A percentile compares a stretch with the other conserved stretches of the same genome.
These are phyloP conservation scores for Astrephomene gubernaculifera DNA, from an alignment of 139 green algal genomes.

Conservation along the genomic window DNA sequence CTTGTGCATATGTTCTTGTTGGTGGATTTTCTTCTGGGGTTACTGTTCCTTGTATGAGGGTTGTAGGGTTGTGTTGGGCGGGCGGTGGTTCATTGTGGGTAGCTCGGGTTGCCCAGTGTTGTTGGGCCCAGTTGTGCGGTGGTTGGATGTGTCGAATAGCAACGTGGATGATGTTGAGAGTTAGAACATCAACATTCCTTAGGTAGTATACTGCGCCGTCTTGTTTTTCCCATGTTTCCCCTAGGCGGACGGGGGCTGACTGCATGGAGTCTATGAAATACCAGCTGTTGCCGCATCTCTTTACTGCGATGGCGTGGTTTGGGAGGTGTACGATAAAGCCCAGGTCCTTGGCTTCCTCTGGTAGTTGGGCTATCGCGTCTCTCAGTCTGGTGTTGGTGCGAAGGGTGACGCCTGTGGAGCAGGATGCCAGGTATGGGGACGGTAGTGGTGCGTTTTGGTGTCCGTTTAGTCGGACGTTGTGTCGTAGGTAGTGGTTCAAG, in stretches of 20 bases:
- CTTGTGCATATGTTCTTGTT: too few species aligned
- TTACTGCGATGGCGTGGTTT: neutral
- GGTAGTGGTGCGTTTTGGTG: neutral
- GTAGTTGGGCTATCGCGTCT: neutral
- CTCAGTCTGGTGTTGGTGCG: neutral
- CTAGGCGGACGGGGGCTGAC: neutral
- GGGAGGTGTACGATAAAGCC: neutral
- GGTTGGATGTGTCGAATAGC: neutral
- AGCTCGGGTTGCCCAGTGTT: neutral
- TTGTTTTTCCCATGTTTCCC: neutral
- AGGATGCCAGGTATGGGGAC: neutral
- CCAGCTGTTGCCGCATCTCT: neutral
- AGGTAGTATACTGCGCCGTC: neutral
- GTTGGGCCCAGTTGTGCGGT: too few species aligned
- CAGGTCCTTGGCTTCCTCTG: neutral
- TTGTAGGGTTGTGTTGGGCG: too few species aligned
- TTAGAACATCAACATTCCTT: neutral
- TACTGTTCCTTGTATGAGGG: too few species aligned
- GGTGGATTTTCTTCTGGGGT: neutral
- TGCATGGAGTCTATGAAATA: neutral
- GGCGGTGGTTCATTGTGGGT: too few species aligned
- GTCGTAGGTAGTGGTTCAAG: neutral
- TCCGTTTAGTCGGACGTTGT: neutral
- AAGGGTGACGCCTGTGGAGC: neutral
- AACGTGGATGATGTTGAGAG: neutral